Evolutionary conservation across 768 basidiomycete genomes (phyloP), one percentile per base, ranked within the genome.

Genomic region (Candolleomyces aberdarensis): DNA sequence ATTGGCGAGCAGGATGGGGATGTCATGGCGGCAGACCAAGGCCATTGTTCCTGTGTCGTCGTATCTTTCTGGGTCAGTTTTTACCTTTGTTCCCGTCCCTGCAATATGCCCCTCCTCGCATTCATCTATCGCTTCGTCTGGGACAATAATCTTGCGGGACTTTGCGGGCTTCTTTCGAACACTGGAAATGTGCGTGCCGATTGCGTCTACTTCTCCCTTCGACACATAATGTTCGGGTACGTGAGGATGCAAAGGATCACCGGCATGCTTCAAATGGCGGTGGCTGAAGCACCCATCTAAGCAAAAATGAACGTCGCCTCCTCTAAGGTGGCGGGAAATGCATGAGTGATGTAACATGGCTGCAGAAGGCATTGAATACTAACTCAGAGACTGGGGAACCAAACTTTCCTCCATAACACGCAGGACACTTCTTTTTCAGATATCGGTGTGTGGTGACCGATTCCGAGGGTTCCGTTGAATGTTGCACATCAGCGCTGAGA

Each of bases 1-100:
- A 54, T 80, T 77, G 19, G 71, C 71, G 1, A 76, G 49, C 15
- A 74, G 74, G 0, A 78, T 50, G 0, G 71, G 69, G 10, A 74
- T 69, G 43, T 76, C 70, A 51, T 78, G 76, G 0, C 68, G 58
- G 61, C 76, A 79, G 0, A 75, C 69, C 0, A 78, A 60, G 0
- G 71, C 73, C 70, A 78, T 76, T 22, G 77, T 53, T 0, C 77
- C 74, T 5, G 36, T 44, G 29, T 52, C 50, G 26, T 59, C 58
- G 58, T 41, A 59, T 8, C 19, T 39, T 15, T 59, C 20, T 8
- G 26, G 31, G 20, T 40, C 41, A 39, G 58, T 53, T 40, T 59
- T 59, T 29, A 53, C 26, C n/a, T 52, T 59, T 11, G 50, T 52
- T 7, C 58, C 58, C 3, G 31, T 53, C 14, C 50, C 58, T 3